A percentile compares a stretch with the other conserved stretches of the same genome.
Conservation (phyloP, 352 stramenopile species). For the Sclerospora graminicola region DNA sequence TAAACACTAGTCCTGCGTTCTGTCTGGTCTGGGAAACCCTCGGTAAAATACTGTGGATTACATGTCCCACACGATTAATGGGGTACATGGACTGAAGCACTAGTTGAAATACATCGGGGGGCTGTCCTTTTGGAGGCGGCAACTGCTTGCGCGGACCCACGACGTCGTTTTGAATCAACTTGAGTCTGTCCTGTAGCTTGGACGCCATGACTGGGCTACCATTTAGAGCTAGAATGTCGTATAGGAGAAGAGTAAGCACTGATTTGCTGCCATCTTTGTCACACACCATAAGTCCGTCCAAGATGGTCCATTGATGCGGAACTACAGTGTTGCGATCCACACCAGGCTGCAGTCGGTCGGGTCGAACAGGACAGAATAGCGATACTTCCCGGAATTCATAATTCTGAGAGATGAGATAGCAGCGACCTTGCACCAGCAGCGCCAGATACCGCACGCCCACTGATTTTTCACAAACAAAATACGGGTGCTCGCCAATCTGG, state of each 20-base stretch:
- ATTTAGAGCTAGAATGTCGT: conserved; percentile 81
- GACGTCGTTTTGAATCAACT: conserved; percentile 86
- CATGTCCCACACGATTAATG: conserved; percentile 59
- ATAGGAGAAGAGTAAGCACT: conserved; percentile 67
- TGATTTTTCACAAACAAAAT: conserved; percentile 78
- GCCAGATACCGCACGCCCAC: conserved; percentile 70
- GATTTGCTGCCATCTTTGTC: conserved; percentile 69
- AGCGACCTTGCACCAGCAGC: conserved; percentile 65
- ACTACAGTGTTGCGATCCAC: conserved; percentile 62
- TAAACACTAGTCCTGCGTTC: conserved; percentile 71
- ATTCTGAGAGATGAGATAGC: conserved; percentile 76
- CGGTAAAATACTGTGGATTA: conserved; percentile 67
- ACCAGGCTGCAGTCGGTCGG: conserved; percentile 62
- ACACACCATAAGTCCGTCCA: conserved; percentile 73
- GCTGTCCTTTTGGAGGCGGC: conserved; percentile 60
- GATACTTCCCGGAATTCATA: conserved; percentile 75
- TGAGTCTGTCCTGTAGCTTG: conserved; percentile 80
- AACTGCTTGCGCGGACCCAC: conserved; percentile 73
- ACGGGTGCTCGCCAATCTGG: conserved; percentile 69
- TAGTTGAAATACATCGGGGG: conserved; percentile 70
- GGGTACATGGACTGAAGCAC: conserved; percentile 82
- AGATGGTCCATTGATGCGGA: conserved; percentile 82
- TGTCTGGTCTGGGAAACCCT: conserved; percentile 66
- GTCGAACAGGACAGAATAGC: conserved; percentile 71
- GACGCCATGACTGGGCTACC: conserved; percentile 72